Evolutionary conservation across 164 flowering plant genomes (phyloP), one percentile per base, ranked within the genome.

Genomic region (Hamamelis virginiana): DNA sequence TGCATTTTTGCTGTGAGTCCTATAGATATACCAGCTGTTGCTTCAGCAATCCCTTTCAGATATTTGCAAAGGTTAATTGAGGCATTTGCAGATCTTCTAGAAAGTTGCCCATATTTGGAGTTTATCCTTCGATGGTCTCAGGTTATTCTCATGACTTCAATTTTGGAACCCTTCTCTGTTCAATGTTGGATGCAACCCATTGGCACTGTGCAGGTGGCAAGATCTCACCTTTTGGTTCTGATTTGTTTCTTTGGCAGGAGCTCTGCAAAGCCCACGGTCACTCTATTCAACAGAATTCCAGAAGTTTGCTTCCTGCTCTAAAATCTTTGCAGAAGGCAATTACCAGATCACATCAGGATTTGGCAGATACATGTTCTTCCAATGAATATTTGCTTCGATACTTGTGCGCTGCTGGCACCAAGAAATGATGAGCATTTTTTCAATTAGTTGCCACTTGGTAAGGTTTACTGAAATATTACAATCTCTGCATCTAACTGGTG

Each of bases 351-450:
- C 98, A 92, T 77, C 95, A 89, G 73, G 99, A 95, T 81, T 78
- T 95, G 74, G 86, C 94, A 8, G 97, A 92, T 70, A 88, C 86
- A 25, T 95, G 99, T 80, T 90, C 98, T 38, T 85, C 96, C 33
- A 95, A 95, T 60, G 96, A 90, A 73, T 92, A 95, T 79, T 72
- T 78, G 77, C 95, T 95, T 66, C 84, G 78, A 69, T 95, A 95
- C 83, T 65, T 95, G 64, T 90, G 92, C 74, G 82, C 95, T 11
- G 25, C 83, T 5, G 75, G 80, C 33, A 21, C 59, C 72, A 79
- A 74, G 51, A 79, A 74, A 70, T 82, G 61, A 76, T 65, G 1
- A n/a, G 23, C 14, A 47, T 23, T 5, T 5, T n/a, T 9, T 18
- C 73, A 41, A 56, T 57, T 55, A 22, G 16, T 38, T n/a, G 4